Percentiles rank a stretch among this genome's conserved stretches.
phyloP scores from a whole-genome alignment of 208 protist genomes.

The Lotmaria passim region DNA sequence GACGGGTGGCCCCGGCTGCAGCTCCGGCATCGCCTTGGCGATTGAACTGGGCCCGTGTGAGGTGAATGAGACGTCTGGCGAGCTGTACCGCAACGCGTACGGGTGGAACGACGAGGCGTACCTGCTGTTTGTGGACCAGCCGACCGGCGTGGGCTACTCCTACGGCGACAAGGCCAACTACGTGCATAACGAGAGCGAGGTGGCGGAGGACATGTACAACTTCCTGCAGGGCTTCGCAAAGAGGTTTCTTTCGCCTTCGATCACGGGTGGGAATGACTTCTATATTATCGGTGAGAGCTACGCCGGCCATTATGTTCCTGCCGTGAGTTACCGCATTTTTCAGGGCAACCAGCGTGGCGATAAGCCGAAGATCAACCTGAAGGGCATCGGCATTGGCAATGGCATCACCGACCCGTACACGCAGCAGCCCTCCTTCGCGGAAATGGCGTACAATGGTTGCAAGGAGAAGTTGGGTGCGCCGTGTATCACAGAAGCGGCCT shows the following conservation, averaged over 20 bases:
- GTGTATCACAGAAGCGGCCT: constrained; percentile 44
- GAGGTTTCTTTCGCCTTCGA: constrained; percentile 39
- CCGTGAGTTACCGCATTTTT: constrained; percentile 46
- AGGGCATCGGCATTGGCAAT: constrained; percentile 83
- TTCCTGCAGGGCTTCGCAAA: constrained; percentile 70
- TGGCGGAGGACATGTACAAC: constrained; percentile 87
- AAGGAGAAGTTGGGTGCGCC: constrained; percentile 57
- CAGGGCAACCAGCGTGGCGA: constrained; percentile 36
- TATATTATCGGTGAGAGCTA: constrained; percentile 87
- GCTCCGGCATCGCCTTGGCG: constrained; percentile 63
- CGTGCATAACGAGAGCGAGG: constrained; percentile 67
- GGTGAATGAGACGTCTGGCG: constrained; percentile 52
- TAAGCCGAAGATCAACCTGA: constrained; percentile 46
- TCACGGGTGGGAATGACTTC: constrained; percentile 50
- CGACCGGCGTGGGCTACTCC: constrained; percentile 85
- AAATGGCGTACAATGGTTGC: constrained; percentile 55
- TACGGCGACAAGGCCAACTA: constrained; percentile 56
- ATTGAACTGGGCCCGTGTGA: constrained; percentile 82
- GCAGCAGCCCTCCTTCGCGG: constrained; percentile 59
- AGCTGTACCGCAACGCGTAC: constrained; percentile 64
- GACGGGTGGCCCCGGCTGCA: constrained; percentile 93
- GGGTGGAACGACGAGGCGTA: constrained; percentile 83
- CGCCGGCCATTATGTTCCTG: constrained; percentile 78
- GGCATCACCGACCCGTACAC: constrained; percentile 80
- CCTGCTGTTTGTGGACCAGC: constrained; percentile 93